These are phyloP conservation scores for Marasmius fiardii DNA, from an alignment of 1,284 basidiomycete species.

Conservation along the genomic window DNA sequence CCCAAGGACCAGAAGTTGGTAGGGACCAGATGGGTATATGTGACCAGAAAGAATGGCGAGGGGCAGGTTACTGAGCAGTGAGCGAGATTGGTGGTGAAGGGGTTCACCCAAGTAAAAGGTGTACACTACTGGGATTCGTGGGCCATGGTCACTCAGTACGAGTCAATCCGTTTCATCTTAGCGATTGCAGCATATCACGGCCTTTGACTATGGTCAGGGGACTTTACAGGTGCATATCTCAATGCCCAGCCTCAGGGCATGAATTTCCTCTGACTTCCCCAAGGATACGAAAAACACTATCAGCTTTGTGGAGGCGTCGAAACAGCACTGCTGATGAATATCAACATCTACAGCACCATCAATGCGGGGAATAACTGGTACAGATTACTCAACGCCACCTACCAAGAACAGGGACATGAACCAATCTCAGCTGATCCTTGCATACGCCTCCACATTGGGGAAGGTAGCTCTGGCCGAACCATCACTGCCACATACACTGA, in stretches of 20 bases:
- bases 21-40: neutral
- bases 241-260: neutral
- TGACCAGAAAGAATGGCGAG: neutral
- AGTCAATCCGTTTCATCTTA: neutral
- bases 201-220: neutral
- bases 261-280: neutral
- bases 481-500: too few relatives aligned
- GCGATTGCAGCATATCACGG: neutral
- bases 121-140: neutral
- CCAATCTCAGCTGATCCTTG: too few relatives aligned
- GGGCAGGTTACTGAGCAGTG: neutral
- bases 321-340: neutral
- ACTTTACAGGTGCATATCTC: neutral
- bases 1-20: neutral
- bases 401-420: too few relatives aligned
- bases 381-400: too few relatives aligned
- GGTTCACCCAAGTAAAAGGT: neutral
- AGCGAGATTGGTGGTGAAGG: neutral
- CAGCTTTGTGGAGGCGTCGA: too few relatives aligned
- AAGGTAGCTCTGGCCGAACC: too few relatives aligned
- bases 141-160: neutral
- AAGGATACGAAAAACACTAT: too few relatives aligned
- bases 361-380: too few relatives aligned
- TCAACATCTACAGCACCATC: neutral
- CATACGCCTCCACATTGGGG: too few relatives aligned